phyloP scores from a whole-genome alignment of 495 filamentous ascomycete genomes.

The Xylaria acuta region DNA sequence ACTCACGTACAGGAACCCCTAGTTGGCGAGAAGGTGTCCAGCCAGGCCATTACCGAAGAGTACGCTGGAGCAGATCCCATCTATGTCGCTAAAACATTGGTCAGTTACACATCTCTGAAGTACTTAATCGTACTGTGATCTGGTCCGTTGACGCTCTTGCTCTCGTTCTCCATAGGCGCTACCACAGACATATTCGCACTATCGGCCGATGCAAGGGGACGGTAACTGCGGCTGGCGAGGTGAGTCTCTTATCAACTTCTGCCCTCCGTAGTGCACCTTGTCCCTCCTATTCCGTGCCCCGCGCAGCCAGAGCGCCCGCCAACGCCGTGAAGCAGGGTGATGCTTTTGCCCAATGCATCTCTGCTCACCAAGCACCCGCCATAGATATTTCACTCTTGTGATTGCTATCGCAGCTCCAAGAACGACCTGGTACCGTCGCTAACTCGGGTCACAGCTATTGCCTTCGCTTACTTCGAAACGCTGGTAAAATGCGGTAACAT shows the following conservation, averaged over 20 bases:
- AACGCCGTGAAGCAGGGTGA: background rate
- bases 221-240: conserved; percentile 98
- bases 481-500: conserved; percentile 71
- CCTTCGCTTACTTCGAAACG: conserved; percentile 90
- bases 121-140: background rate
- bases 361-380: background rate
- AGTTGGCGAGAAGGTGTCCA: conserved; percentile 79
- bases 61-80: conserved; percentile 91
- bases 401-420: background rate
- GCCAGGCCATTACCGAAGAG: conserved; percentile 78
- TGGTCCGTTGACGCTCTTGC: conserved; percentile 1
- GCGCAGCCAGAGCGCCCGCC: background rate
- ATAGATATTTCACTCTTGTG: background rate
- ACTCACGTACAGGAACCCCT: conserved; percentile 69
- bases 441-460: conserved; percentile 68
- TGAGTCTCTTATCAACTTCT: conserved; percentile 50
- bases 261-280: background rate
- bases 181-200: conserved; percentile 83
- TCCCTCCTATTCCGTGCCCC: background rate
- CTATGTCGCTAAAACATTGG: conserved; percentile 83
- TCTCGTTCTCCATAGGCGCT: conserved; percentile 63
- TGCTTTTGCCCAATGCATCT: background rate
- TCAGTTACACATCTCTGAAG: conserved; percentile 52
- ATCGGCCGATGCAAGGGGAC: conserved; percentile 87
- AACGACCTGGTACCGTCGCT: background rate